Evolutionary conservation across 192 early-diverging fungal genomes (phyloP).

Genomic region (Chytriomyces sp.): DNA sequence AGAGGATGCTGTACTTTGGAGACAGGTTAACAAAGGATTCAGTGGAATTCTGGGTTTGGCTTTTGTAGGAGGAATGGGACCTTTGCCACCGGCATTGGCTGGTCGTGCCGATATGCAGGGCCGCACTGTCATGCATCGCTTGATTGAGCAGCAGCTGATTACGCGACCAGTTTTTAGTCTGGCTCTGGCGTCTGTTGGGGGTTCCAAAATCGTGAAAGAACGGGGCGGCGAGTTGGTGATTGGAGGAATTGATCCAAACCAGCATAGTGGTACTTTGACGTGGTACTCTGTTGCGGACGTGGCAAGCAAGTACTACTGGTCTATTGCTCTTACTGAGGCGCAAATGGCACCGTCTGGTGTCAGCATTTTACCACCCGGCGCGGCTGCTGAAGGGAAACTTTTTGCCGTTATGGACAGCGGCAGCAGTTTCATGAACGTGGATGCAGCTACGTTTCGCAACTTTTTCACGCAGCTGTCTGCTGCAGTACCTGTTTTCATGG

Average conservation of each 20-base stretch:
- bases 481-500: background rate
- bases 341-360: background rate
- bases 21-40: background rate
- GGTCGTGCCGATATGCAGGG: background rate
- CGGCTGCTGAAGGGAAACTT: background rate
- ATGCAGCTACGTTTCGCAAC: background rate
- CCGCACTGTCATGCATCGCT: background rate
- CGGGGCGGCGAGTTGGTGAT: background rate
- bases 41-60: constrained; percentile 7
- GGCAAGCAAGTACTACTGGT: background rate
- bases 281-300: background rate
- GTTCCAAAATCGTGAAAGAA: background rate
- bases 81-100: background rate
- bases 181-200: background rate
- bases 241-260: background rate
- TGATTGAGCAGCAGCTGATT: background rate
- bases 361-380: background rate
- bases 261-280: background rate
- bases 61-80: background rate
- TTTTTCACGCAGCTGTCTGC: background rate
- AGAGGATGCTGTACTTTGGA: constrained; percentile 5
- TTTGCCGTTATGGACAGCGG: background rate
- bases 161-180: background rate
- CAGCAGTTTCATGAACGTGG: background rate
- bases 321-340: background rate